A percentile compares a stretch with the other conserved stretches of the same genome.
phyloP scores from a whole-genome alignment of 208 protist genomes.

The Acanthamoeba culbertsoni region DNA sequence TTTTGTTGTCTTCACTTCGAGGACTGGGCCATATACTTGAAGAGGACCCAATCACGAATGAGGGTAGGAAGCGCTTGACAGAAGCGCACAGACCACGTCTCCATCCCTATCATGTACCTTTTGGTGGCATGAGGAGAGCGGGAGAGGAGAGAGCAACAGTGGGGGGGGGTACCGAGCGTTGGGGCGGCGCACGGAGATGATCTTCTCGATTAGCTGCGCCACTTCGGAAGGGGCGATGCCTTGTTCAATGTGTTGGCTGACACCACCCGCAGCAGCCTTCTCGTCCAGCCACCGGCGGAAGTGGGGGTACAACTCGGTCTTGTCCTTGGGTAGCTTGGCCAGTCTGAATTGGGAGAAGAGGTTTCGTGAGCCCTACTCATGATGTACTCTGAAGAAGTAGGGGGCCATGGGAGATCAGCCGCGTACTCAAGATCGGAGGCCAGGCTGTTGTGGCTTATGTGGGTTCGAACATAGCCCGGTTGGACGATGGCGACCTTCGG shows the following conservation, averaged over 20 bases:
- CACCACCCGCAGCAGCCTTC: neutral
- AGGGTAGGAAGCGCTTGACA: neutral
- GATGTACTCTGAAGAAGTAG: neutral
- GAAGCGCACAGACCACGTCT: neutral
- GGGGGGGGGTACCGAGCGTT: neutral
- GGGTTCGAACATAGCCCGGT: neutral
- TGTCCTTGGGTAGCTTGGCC: neutral
- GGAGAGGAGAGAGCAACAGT: neutral
- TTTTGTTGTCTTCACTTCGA: neutral
- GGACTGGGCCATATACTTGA: neutral
- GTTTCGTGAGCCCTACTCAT: neutral
- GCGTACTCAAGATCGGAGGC: neutral
- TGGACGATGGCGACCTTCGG: constrained; percentile 1
- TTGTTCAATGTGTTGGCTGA: neutral
- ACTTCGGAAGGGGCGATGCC: neutral
- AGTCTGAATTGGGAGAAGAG: neutral
- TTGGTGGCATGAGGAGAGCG: neutral
- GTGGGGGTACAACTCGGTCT: neutral
- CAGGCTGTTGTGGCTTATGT: neutral
- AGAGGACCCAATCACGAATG: neutral
- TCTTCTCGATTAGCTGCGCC: neutral
- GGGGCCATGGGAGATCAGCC: neutral
- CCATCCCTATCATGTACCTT: neutral
- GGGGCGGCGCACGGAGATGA: neutral
- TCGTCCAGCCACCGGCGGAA: neutral